Conservation (phyloP, 2,329 filamentous ascomycete genomes). For the Cladosporium sp. region DNA sequence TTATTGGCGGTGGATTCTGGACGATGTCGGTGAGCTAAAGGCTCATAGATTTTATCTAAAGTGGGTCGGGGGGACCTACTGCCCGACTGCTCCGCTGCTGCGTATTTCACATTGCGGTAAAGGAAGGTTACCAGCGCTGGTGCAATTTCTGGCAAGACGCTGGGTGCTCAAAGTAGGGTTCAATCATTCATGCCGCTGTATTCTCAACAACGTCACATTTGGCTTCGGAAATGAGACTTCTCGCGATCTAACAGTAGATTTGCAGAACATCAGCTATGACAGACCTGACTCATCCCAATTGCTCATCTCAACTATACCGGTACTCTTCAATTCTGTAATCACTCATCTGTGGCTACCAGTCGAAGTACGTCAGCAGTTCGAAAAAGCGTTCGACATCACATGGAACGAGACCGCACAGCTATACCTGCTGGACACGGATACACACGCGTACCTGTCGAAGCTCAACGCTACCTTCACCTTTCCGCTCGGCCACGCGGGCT, state of each 20-base stretch:
- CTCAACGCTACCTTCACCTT: slow-evolving; percentile 35
- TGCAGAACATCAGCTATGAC: slow-evolving; percentile 21
- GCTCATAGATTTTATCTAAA: too few relatives aligned
- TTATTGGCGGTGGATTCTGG: too few relatives aligned
- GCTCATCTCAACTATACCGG: slow-evolving; percentile 14
- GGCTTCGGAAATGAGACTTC: slow-evolving; percentile 23
- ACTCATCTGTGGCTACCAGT: slow-evolving; percentile 36
- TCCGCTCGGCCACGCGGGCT: slow-evolving; percentile 17
- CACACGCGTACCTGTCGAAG: slow-evolving; percentile 28
- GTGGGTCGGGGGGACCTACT: too few relatives aligned
- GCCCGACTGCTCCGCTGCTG: too few relatives aligned
- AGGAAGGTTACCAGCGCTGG: too few relatives aligned
- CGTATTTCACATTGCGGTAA: too few relatives aligned
- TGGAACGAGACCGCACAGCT: slow-evolving; percentile 33
- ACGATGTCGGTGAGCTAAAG: too few relatives aligned
- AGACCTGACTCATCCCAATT: slow-evolving; percentile 21
- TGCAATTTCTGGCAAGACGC: too few relatives aligned
- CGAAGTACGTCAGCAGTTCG: slow-evolving; percentile 34
- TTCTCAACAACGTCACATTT: slow-evolving; percentile 23
- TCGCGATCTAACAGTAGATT: slow-evolving; percentile 20
- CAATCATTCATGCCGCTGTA: not conserved
- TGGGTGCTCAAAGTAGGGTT: too few relatives aligned
- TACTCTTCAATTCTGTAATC: slow-evolving; percentile 36
- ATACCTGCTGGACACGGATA: slow-evolving; percentile 35
- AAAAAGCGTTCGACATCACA: slow-evolving; percentile 33